Conservation (phyloP, 768 basidiomycete genomes). For the Termitomyces heimii region DNA sequence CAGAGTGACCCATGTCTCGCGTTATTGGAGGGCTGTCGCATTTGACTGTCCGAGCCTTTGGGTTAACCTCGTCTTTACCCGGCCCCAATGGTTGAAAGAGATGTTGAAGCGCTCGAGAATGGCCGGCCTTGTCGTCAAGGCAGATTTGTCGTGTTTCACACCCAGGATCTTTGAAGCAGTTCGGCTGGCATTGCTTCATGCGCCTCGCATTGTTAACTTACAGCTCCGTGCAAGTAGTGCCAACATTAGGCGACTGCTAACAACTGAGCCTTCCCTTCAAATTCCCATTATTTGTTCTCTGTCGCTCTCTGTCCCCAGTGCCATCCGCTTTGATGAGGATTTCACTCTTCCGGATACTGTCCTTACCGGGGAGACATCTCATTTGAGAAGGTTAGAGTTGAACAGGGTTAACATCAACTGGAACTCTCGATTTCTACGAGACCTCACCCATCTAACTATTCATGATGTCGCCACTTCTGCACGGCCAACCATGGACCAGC, state of each 20-base stretch:
- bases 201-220: conserved; percentile 27
- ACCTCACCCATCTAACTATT: conserved; percentile 32
- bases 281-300: conserved; percentile 29
- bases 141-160: conserved; percentile 17
- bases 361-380: conserved; percentile 25
- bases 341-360: conserved; percentile 20
- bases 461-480: conserved; percentile 18
- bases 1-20: conserved; percentile 31
- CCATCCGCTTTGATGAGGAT: conserved; percentile 12
- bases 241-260: conserved; percentile 21
- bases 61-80: conserved; percentile 27
- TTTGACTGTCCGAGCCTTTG: conserved; percentile 35
- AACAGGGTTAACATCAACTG: conserved; percentile 27
- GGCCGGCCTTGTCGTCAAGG: conserved; percentile 26
- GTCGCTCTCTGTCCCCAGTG: conserved; percentile 15
- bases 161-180: conserved; percentile 22
- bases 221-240: conserved; percentile 19
- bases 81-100: conserved; percentile 31
- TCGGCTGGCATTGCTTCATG: conserved; percentile 23
- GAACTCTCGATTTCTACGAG: conserved; percentile 26
- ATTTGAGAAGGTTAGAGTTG: conserved; percentile 30
- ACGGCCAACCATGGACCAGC: conserved; percentile 23
- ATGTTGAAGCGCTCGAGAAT: conserved; percentile 40
- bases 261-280: conserved; percentile 12
- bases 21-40: conserved; percentile 39